These are phyloP conservation scores for Globisporangium nagaii DNA, from an alignment of 352 stramenopile genomes.

Conservation along the genomic window DNA sequence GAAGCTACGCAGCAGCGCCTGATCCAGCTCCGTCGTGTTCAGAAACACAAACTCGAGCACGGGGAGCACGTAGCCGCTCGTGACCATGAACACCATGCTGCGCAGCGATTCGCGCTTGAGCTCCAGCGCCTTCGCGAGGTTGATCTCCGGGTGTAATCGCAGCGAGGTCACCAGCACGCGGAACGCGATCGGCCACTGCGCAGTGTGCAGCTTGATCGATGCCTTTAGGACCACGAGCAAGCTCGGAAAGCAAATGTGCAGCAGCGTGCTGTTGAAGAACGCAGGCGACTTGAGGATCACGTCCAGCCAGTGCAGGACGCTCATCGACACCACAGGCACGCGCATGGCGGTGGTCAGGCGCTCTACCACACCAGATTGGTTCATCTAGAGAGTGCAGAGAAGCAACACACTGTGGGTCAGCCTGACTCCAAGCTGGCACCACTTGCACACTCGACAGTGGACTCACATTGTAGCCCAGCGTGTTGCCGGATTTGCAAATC, in stretches of 20 bases:
- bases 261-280: conserved; percentile 79
- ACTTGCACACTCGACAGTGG: not conserved
- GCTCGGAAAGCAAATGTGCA: conserved; percentile 84
- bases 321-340: conserved; percentile 78
- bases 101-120: conserved; percentile 79
- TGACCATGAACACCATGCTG: conserved; percentile 87
- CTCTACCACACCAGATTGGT: conserved; percentile 77
- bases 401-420: not conserved
- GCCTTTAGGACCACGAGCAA: conserved; percentile 72
- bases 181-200: conserved; percentile 83
- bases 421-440: not conserved
- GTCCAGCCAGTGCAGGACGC: conserved; percentile 79
- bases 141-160: conserved; percentile 67
- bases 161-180: conserved; percentile 72
- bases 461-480: conserved; percentile 82
- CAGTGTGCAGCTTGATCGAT: conserved; percentile 70
- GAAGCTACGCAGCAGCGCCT: conserved; percentile 82
- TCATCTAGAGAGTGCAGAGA: conserved; percentile 52
- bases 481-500: conserved; percentile 82
- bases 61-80: conserved; percentile 77
- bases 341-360: conserved; percentile 74
- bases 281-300: conserved; percentile 63
- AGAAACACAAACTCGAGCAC: conserved; percentile 80
- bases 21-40: conserved; percentile 77
- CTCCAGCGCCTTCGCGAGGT: conserved; percentile 81